A percentile compares a stretch with the other conserved stretches of the same genome.
Conservation (phyloP, 2,329 filamentous ascomycete species). For the Pezicula carpinea region DNA sequence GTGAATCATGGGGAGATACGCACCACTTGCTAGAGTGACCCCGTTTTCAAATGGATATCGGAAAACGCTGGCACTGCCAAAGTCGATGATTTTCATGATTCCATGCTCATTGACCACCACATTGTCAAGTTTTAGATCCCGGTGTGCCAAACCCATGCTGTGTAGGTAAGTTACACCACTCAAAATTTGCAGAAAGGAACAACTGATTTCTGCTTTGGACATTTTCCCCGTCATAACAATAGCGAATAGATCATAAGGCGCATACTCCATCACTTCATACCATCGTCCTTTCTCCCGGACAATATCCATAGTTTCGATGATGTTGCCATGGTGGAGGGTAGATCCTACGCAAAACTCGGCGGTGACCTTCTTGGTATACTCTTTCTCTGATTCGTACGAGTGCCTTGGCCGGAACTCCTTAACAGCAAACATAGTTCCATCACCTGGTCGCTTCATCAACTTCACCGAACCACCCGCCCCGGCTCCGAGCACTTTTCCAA, state of each 20-base stretch:
- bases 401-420: conserved; percentile 94
- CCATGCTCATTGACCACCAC: conserved; percentile 94
- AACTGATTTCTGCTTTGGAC: conserved; percentile 84
- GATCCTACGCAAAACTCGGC: conserved; percentile 98
- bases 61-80: conserved; percentile 95
- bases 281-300: conserved; percentile 90
- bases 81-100: conserved; percentile 99
- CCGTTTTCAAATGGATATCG: conserved; percentile 95
- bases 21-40: conserved; percentile 75
- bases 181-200: conserved; percentile 89
- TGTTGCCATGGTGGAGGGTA: conserved; percentile 93
- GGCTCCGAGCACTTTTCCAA: conserved; percentile 88
- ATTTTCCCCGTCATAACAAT: conserved; percentile 99
- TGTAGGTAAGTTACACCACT: conserved; percentile 94
- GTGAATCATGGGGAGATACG: conserved; percentile 28
- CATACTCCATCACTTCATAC: conserved; percentile 99
- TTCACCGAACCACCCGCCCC: conserved; percentile 93
- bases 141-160: conserved; percentile 88
- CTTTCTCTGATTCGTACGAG: conserved; percentile 87
- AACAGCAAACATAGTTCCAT: conserved; percentile 91
- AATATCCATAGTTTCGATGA: conserved; percentile 97
- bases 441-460: conserved; percentile 87
- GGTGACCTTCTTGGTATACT: conserved; percentile 97
- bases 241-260: conserved; percentile 91
- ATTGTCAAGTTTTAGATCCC: conserved; percentile 95